Evolutionary conservation across 345 rosid genomes (phyloP), one percentile per base, ranked within the genome.

Genomic region (Populus davidiana): DNA sequence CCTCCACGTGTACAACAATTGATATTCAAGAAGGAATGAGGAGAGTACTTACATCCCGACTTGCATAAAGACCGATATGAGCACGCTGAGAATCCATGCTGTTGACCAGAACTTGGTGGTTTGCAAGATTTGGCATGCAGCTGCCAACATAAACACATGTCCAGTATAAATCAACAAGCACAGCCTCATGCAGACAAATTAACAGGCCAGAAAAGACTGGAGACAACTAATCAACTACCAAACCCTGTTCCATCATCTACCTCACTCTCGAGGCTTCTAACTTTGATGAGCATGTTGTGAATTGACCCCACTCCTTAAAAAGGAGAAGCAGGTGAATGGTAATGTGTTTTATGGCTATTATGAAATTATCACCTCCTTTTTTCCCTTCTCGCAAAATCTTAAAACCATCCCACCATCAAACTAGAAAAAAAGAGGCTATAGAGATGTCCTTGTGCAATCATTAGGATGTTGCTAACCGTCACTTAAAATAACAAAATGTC

Each of bases 51-150:
- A 96, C 99, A 81, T 94, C 99, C 69, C 72, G 82, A 86, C 85
- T 90, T 50, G 99, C 98, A 70, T 89, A 96, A 13, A 96, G 89
- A 82, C 99, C 99, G 29, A 96, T 90, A 79, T 91, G 98, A 82
- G 92, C 85, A 29, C 86, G 89, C 61, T 82, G 85, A 65, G 90
- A 83, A 75, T 96, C 98, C 97, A 96, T 94, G 87, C 98, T 91
- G 69, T 92, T 88, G 75, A 94, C 86, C 31, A 96, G 87, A 81
- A 96, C 98, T 88, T 93, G 99, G 81, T 89, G 85, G 73, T 82
- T 89, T 71, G 82, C 85, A 66, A 94, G 98, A 86, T 96, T 96
- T 9, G 98, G 96, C 16, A 81, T 86, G 90, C 99, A 96, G 86
- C 99, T 96, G 82, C 38, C 78, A 78, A 81, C 67, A 78, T 70